Percentiles rank a stretch among this genome's conserved stretches.
Conservation (phyloP, 495 filamentous ascomycete genomes). For the Aspergillus heteromorphus region DNA sequence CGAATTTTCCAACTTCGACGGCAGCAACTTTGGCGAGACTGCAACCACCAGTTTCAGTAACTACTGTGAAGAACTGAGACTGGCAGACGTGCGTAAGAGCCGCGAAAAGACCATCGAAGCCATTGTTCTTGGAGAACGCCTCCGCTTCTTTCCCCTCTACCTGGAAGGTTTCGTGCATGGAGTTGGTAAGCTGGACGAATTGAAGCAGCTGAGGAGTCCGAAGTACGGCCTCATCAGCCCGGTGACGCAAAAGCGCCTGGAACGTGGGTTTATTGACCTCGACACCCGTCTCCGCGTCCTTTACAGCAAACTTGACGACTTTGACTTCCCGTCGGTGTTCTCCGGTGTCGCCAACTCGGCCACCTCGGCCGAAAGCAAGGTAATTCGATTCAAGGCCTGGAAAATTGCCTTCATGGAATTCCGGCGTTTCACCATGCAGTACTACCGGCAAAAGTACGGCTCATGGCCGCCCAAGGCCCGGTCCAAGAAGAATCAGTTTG, state of each 20-base stretch:
- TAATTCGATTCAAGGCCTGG: constrained; percentile 82
- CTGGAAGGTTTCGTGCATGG: constrained; percentile 89
- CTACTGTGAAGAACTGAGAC: constrained; percentile 66
- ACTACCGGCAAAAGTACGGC: constrained; percentile 80
- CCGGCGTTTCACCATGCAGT: constrained; percentile 66
- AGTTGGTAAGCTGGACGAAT: constrained; percentile 79
- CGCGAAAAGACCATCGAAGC: constrained; percentile 89
- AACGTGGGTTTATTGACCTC: constrained; percentile 76
- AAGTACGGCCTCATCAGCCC: constrained; percentile 63
- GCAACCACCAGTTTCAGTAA: constrained; percentile 68
- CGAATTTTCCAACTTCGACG: constrained; percentile 75
- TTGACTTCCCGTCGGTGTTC: constrained; percentile 89
- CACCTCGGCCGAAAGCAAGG: constrained; percentile 63
- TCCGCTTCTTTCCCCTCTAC: constrained; percentile 77
- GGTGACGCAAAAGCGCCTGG: constrained; percentile 70
- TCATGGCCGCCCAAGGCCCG: constrained; percentile 90
- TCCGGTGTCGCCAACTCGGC: constrained; percentile 81
- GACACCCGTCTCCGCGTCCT: constrained; percentile 60
- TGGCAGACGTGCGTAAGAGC: constrained; percentile 77
- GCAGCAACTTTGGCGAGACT: constrained; percentile 76
- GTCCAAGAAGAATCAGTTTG: constrained; percentile 88
- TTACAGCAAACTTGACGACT: constrained; percentile 65
- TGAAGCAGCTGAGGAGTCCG: constrained; percentile 61
- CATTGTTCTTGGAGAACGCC: constrained; percentile 77
- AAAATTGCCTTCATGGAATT: constrained; percentile 64